Evolutionary conservation across 148 eudicot genomes (phyloP).

Genomic region (Arbutus unedo): DNA sequence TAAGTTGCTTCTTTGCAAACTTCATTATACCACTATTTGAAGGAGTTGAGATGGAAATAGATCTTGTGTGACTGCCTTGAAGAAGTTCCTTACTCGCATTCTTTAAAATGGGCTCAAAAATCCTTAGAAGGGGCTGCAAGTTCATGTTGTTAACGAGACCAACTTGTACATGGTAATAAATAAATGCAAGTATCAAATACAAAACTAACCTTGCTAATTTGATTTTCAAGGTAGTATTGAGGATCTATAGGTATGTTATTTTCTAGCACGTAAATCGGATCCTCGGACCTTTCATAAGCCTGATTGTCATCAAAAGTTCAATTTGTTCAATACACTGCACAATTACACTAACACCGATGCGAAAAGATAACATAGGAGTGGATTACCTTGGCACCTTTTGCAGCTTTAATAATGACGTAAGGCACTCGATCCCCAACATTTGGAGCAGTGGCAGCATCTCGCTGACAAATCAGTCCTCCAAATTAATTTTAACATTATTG

Average conservation of each 20-base stretch:
- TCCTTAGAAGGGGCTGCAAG: constrained; percentile 90
- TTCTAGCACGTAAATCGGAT: constrained; percentile 94
- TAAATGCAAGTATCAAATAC: constrained; percentile 10
- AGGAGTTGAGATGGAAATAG: constrained; percentile 94
- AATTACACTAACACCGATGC: not conserved
- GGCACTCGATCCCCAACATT: constrained; percentile 98
- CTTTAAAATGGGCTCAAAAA: constrained; percentile 93
- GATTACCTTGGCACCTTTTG: constrained; percentile 96
- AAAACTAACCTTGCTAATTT: constrained; percentile 78
- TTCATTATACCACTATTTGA: constrained; percentile 94
- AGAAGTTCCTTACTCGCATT: constrained; percentile 90
- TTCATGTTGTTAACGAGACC: constrained; percentile 21
- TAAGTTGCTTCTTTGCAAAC: constrained; percentile 91
- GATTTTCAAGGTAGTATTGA: constrained; percentile 94
- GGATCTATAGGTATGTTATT: constrained; percentile 97
- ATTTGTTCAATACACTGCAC: not conserved
- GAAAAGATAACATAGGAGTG: not conserved
- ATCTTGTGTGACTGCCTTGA: constrained; percentile 89
- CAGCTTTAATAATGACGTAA: constrained; percentile 90
- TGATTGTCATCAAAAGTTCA: constrained; percentile 39
- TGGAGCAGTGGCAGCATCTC: constrained; percentile 99
- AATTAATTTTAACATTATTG: not conserved
- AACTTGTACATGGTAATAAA: constrained; percentile 11
- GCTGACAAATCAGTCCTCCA: constrained; percentile 37
- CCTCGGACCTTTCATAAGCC: constrained; percentile 98